Conservation (phyloP, 129 eudicot species). For the Centrapalus pauciflorus region DNA sequence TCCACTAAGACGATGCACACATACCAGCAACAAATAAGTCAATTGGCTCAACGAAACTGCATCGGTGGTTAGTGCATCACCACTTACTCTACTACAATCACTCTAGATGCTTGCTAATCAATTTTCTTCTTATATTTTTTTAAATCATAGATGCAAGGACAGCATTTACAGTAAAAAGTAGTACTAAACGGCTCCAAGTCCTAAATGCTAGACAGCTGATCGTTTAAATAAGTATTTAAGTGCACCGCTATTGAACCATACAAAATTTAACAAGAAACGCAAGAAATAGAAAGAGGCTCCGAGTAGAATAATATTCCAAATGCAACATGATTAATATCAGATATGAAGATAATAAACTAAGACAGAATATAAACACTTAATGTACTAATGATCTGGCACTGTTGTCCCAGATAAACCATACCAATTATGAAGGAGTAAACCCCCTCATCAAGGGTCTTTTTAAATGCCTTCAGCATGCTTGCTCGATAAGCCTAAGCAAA, state of each 20-base stretch:
- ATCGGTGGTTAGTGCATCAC: slow-evolving; percentile 69
- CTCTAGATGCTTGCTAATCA: slow-evolving; percentile 17
- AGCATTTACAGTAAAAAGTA: background rate
- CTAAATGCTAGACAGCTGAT: slow-evolving; percentile 20
- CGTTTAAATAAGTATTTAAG: slow-evolving; percentile 2
- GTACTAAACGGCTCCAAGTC: slow-evolving; percentile 8
- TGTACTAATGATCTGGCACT: slow-evolving; percentile 15
- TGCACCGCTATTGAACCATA: background rate
- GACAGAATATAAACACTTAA: slow-evolving; percentile 16
- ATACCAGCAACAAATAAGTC: slow-evolving; percentile 97
- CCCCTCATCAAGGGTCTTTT: slow-evolving; percentile 98
- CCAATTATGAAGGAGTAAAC: slow-evolving; percentile 92
- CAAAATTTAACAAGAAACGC: slow-evolving; percentile 19
- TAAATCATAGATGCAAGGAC: slow-evolving; percentile 19
- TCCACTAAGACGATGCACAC: slow-evolving; percentile 97
- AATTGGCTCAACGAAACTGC: slow-evolving; percentile 92
- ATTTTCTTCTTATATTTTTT: slow-evolving; percentile 19
- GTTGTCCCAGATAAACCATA: slow-evolving; percentile 41
- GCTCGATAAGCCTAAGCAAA: slow-evolving; percentile 83
- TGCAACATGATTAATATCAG: background rate
- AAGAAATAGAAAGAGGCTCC: slow-evolving; percentile 15
- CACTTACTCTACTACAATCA: slow-evolving; percentile 49
- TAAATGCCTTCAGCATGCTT: slow-evolving; percentile 99
- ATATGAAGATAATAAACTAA: slow-evolving; percentile 1
- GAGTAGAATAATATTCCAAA: slow-evolving; percentile 1